Conservation (phyloP, 1,284 basidiomycete species). For the Grifola frondosa region DNA sequence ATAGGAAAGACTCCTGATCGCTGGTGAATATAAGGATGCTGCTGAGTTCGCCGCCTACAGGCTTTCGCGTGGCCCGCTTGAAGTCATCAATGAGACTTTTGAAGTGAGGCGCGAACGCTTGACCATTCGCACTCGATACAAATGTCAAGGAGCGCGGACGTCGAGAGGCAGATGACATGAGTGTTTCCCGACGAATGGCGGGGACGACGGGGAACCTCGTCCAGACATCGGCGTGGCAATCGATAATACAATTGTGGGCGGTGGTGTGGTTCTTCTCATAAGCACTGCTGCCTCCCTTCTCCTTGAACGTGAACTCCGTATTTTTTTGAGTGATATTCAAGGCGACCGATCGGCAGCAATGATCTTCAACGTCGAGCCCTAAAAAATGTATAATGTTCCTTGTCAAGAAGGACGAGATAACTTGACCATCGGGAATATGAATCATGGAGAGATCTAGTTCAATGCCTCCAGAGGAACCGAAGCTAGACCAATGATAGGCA, state of each 20-base stretch:
- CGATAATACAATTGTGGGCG: constrained; percentile 50
- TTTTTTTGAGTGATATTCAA: constrained; percentile 53
- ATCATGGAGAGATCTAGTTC: constrained; percentile 31
- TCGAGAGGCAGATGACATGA: constrained; percentile 35
- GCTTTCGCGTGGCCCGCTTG: constrained; percentile 50
- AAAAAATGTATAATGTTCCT: constrained; percentile 44
- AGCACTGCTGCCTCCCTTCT: constrained; percentile 26
- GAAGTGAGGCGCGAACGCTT: constrained; percentile 43
- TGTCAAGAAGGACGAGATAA: constrained; percentile 46
- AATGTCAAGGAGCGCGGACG: constrained; percentile 40
- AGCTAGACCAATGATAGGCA: constrained; percentile 56
- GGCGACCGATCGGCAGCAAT: constrained; percentile 39
- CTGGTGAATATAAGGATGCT: constrained; percentile 35
- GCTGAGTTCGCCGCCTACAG: constrained; percentile 43
- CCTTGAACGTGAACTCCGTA: constrained; percentile 56
- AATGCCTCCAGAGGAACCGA: constrained; percentile 51
- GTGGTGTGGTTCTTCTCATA: constrained; percentile 21
- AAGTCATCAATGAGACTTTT: constrained; percentile 44
- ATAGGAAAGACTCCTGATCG: constrained; percentile 9
- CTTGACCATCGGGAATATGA: constrained; percentile 24
- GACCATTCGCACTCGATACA: constrained; percentile 39
- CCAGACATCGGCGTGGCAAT: constrained; percentile 63
- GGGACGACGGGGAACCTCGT: constrained; percentile 60
- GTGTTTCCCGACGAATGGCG: constrained; percentile 49
- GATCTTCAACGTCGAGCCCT: constrained; percentile 32